A percentile compares a stretch with the other conserved stretches of the same genome.
Evolutionary conservation across 805 yeast genomes (phyloP).

Genomic region (Saccharomycopsis sp.): DNA sequence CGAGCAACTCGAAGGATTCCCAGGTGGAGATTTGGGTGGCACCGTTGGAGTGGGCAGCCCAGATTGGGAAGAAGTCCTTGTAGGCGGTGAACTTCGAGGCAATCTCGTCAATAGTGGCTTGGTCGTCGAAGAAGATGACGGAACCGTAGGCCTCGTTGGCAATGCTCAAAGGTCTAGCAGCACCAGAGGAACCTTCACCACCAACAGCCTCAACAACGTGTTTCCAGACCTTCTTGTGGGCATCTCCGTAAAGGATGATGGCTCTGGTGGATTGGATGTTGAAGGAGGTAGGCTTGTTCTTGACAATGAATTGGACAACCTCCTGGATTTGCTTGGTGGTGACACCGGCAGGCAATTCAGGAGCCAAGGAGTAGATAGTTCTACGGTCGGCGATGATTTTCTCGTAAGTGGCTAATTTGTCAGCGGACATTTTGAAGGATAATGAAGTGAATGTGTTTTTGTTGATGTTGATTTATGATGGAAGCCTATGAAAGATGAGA

Average conservation of each 20-base stretch:
- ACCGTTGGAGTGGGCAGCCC: constrained; percentile 42
- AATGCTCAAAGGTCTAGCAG: constrained; percentile 37
- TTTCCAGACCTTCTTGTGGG: constrained; percentile 42
- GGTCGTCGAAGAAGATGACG: constrained; percentile 42
- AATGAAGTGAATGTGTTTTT: not conserved
- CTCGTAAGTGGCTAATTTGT: not conserved
- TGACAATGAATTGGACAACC: constrained; percentile 38
- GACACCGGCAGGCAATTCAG: constrained; percentile 38
- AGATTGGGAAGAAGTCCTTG: constrained; percentile 40
- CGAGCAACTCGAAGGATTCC: constrained; percentile 40
- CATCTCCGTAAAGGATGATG: constrained; percentile 38
- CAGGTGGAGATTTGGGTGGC: constrained; percentile 45
- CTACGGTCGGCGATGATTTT: constrained; percentile 25
- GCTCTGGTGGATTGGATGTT: constrained; percentile 47
- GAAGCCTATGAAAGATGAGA: too few species aligned
- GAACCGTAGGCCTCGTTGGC: constrained; percentile 44
- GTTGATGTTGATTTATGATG: not conserved
- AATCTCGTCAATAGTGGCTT: constrained; percentile 32
- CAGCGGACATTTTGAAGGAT: not conserved
- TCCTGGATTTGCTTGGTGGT: constrained; percentile 34
- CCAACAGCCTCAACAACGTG: constrained; percentile 34
- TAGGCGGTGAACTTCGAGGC: constrained; percentile 38
- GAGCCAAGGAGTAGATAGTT: constrained; percentile 40
- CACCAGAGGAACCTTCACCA: constrained; percentile 28
- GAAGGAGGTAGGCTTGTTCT: constrained; percentile 45